Evolutionary conservation across 371 early-diverging fungal species (phyloP), one percentile per base, ranked within the genome.

Genomic region (Rhizopus stolonifer): DNA sequence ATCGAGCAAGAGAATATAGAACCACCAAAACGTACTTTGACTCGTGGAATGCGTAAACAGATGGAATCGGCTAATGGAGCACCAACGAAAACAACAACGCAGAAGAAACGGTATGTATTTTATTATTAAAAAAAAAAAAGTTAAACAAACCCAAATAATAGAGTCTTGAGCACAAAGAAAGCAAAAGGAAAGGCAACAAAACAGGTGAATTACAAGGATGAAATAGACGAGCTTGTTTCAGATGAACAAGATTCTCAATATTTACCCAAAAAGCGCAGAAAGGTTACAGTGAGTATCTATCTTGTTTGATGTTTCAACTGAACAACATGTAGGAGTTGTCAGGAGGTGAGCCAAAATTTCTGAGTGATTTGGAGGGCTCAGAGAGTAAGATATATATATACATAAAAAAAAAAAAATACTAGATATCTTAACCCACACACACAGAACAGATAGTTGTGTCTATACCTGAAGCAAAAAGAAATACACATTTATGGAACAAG

Each of bases 401-500:
- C n/a, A n/a, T n/a, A n/a, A n/a, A n/a, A n/a, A n/a, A n/a, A n/a
- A n/a, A n/a, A n/a, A n/a, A n/a, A n/a, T n/a, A n/a, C n/a, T n/a
- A n/a, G n/a, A n/a, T n/a, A n/a, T n/a, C n/a, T n/a, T n/a, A n/a
- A n/a, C 31, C 10, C 4, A 29, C 31, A 29, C 4, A 29, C 7
- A 29, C 5, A 42, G n/a, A 18, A 19, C 17, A 2, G 1, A 42
- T 42, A 4, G 8, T 15, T 21, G 42, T 42, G 13, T 18, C 42
- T 21, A 42, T 42, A 19, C 42, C 42, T 9, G 42, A 42, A 42
- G 17, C 18, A 8, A 15, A 18, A 21, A 42, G 19, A 19, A 42
- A 42, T 19, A 42, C 42, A 1, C 42, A 42, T 21, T 21, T 42
- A 18, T 42, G 42, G 42, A 40, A 40, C 13, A 40, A 34, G 36